A percentile compares a stretch with the other conserved stretches of the same genome.
These are phyloP conservation scores for Orbilia javanica DNA, from an alignment of 2,329 filamentous ascomycete species.

Conservation along the genomic window DNA sequence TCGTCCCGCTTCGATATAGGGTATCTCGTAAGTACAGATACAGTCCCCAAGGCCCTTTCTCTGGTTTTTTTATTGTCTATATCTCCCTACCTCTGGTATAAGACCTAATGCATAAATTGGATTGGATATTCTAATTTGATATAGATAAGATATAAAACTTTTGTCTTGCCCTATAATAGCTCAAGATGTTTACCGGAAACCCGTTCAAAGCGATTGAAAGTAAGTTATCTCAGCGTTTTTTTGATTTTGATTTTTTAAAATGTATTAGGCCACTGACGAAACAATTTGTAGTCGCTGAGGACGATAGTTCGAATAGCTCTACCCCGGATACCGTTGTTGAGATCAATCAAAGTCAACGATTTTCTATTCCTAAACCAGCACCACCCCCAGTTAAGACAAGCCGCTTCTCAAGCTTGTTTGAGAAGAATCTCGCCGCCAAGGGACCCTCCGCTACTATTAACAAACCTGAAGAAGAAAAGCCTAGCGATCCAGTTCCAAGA, in stretches of 20 bases:
- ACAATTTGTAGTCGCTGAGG: conserved; percentile 3
- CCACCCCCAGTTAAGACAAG: conserved; percentile 23
- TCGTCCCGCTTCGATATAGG: neutral
- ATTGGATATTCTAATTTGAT: neutral
- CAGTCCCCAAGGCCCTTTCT: neutral
- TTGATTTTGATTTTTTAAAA: no score
- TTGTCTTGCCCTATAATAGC: neutral
- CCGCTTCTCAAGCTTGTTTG: conserved; percentile 42
- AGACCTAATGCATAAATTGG: neutral
- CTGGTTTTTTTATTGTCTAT: no score
- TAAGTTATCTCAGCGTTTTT: conserved; percentile 1
- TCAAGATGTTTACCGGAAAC: conserved; percentile 30
- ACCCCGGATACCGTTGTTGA: neutral
- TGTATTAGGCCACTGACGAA: neutral
- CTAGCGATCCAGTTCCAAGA: neutral
- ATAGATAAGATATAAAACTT: conserved; percentile 20
- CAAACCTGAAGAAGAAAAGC: neutral
- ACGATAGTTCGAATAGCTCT: conserved; percentile 6
- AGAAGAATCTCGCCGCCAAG: neutral
- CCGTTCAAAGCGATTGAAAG: conserved; percentile 25
- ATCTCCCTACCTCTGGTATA: neutral
- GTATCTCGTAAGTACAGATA: neutral
- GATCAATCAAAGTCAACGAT: neutral
- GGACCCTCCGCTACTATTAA: neutral
- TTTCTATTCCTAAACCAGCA: neutral